phyloP scores from a whole-genome alignment of 768 basidiomycete genomes.

The Boletus coccyginus region DNA sequence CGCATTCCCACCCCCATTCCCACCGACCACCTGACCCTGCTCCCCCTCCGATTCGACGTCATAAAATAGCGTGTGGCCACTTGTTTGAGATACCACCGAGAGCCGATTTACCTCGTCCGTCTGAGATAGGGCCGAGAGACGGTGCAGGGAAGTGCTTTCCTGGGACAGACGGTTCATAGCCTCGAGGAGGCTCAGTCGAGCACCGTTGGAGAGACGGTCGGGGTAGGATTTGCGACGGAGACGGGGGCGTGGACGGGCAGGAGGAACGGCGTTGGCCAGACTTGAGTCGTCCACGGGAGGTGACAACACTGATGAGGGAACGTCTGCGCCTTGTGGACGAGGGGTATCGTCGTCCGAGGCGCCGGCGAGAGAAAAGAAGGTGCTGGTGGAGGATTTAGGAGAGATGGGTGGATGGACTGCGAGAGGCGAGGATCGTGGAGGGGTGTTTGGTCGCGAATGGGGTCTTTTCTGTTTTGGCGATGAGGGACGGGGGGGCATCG shows the following conservation, averaged over 20 bases:
- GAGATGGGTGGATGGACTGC: constrained; percentile 16
- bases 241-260: constrained; percentile 15
- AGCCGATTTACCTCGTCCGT: constrained; percentile 16
- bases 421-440: constrained; percentile 15
- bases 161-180: constrained; percentile 27
- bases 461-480: constrained; percentile 8
- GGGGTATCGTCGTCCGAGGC: constrained; percentile 16
- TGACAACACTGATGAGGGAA: too few relatives aligned
- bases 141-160: constrained; percentile 2
- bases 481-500: constrained; percentile 6
- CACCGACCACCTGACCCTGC: not conserved
- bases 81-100: constrained; percentile 22
- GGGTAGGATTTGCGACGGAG: constrained; percentile 25
- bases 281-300: not conserved
- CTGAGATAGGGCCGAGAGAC: constrained; percentile 6
- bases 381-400: constrained; percentile 27
- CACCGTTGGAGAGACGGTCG: constrained; percentile 20
- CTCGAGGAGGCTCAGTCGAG: constrained; percentile 27
- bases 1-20: not conserved
- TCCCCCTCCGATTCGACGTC: constrained; percentile 15
- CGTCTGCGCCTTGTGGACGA: not conserved
- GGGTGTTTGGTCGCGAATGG: constrained; percentile 18
- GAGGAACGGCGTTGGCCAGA: not conserved
- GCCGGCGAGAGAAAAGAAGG: constrained; percentile 23
- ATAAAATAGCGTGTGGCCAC: constrained; percentile 28